A percentile compares a stretch with the other conserved stretches of the same genome.
phyloP scores from a whole-genome alignment of 1,284 basidiomycete genomes.

The Moesziomyces antarcticus region DNA sequence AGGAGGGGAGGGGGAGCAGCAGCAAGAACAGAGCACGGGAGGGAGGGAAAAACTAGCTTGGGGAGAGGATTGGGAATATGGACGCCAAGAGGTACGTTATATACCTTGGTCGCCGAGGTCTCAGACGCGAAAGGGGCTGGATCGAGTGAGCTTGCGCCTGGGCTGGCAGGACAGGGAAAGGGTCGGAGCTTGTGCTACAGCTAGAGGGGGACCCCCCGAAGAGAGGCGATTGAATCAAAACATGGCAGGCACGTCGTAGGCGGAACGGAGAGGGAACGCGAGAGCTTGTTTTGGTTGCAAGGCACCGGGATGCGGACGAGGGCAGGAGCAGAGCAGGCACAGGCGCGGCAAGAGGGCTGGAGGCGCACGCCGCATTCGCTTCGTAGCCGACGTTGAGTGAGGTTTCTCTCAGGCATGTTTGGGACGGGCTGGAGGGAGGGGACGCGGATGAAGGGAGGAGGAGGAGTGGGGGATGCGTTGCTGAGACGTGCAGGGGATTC shows the following conservation, averaged over 20 bases:
- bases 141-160: background rate
- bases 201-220: background rate
- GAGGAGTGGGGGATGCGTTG: conserved; percentile 3
- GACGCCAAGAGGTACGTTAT: conserved; percentile 17
- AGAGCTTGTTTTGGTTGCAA: conserved; percentile 12
- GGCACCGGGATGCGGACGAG: no score
- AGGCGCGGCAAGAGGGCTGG: conserved; percentile 3
- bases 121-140: conserved; percentile 25
- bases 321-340: conserved; percentile 1
- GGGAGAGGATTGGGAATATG: conserved; percentile 7
- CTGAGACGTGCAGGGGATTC: conserved; percentile 33
- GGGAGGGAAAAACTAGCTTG: conserved; percentile 44
- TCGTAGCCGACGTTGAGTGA: conserved; percentile 43
- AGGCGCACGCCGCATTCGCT: conserved; percentile 32
- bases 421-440: background rate
- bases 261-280: background rate
- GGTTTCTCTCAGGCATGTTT: conserved; percentile 44
- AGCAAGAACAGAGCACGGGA: conserved; percentile 27
- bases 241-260: conserved; percentile 20
- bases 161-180: no score
- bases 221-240: conserved; percentile 25
- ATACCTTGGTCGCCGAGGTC: conserved; percentile 8
- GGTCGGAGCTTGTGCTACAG: no score
- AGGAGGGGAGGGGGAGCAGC: conserved; percentile 30
- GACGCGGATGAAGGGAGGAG: background rate